phyloP scores from a whole-genome alignment of 352 stramenopile genomes.

The Globisporangium paddicum region DNA sequence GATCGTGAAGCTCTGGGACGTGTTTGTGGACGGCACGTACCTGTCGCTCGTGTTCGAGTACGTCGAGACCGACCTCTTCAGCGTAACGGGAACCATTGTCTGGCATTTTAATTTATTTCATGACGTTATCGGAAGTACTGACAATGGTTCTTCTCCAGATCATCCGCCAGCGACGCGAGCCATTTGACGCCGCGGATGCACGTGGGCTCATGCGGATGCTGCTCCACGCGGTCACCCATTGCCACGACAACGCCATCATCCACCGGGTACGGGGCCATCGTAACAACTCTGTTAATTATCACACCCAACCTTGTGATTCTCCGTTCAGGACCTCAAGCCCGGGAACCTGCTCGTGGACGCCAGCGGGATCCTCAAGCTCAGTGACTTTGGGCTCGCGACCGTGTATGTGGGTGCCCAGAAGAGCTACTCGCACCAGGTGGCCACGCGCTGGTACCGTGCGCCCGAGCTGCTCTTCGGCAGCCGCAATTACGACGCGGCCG shows the following conservation, averaged over 20 bases:
- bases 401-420: slow-evolving; percentile 37
- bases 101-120: too few relatives aligned
- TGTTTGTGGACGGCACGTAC: slow-evolving; percentile 45
- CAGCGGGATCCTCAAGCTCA: slow-evolving; percentile 62
- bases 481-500: slow-evolving; percentile 44
- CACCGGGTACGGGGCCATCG: slow-evolving; percentile 58
- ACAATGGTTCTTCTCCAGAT: slow-evolving; percentile 17
- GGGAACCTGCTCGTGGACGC: slow-evolving; percentile 57
- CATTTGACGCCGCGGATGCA: slow-evolving; percentile 35
- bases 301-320: neutral
- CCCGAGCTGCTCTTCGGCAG: slow-evolving; percentile 78
- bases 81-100: too few relatives aligned
- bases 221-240: slow-evolving; percentile 55
- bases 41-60: slow-evolving; percentile 73
- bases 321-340: slow-evolving; percentile 60
- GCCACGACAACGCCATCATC: slow-evolving; percentile 56
- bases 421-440: slow-evolving; percentile 68
- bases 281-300: neutral
- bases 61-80: slow-evolving; percentile 58
- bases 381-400: slow-evolving; percentile 75
- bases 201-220: slow-evolving; percentile 65
- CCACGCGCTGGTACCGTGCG: slow-evolving; percentile 80
- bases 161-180: slow-evolving; percentile 31
- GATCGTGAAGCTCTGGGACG: slow-evolving; percentile 64
- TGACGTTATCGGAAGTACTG: too few relatives aligned